phyloP scores from a whole-genome alignment of 75 land plant genomes.

The Selaginella tamariscina region DNA sequence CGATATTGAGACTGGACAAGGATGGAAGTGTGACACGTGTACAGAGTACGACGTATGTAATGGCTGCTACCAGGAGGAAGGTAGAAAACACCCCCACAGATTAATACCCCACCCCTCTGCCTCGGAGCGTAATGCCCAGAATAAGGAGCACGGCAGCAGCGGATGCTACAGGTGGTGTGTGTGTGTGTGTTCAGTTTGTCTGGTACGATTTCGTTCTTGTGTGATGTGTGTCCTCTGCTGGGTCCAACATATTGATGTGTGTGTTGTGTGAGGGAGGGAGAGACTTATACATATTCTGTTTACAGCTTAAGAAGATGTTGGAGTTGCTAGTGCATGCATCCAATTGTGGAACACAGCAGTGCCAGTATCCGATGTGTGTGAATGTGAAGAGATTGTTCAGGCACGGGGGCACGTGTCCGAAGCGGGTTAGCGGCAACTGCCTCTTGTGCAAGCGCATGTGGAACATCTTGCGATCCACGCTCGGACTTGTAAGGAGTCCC shows the following conservation, averaged over 20 bases:
- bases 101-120: not conserved
- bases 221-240: not conserved
- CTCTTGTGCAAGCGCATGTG: not conserved
- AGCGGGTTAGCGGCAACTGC: not conserved
- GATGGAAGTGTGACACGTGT: slow-evolving; percentile 2
- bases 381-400: slow-evolving; percentile 1
- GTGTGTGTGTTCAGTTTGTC: not conserved
- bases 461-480: slow-evolving; percentile 1
- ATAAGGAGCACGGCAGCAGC: slow-evolving; percentile 8
- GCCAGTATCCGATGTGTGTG: slow-evolving; percentile 5
- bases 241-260: not conserved
- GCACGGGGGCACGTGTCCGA: not conserved
- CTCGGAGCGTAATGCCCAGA: slow-evolving; percentile 9
- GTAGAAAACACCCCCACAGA: not conserved
- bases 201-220: not conserved
- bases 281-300: not conserved
- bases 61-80: slow-evolving; percentile 6
- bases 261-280: too few relatives aligned
- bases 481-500: slow-evolving; percentile 44
- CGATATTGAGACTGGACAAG: slow-evolving; percentile 8
- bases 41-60: slow-evolving; percentile 2
- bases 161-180: not conserved
- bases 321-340: slow-evolving; percentile 2
- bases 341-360: not conserved
- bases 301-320: slow-evolving; percentile 1